Conservation (phyloP, 306 rosid species). For the Rosa rugosa region DNA sequence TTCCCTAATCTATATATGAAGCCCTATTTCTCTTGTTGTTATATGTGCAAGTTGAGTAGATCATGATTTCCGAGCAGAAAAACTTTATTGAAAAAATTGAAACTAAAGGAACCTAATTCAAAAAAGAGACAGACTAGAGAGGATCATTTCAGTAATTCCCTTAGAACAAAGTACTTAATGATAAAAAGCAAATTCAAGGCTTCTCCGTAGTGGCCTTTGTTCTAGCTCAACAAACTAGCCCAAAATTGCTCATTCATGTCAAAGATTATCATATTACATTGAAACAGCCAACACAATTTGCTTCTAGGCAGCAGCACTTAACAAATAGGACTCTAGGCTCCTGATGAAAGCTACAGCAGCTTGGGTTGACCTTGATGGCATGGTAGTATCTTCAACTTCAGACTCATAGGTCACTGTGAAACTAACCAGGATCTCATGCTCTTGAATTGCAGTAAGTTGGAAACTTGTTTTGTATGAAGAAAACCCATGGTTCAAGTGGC, state of each 20-base stretch:
- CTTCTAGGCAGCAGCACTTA: conserved; percentile 14
- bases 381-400: conserved; percentile 31
- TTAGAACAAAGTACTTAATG: not conserved
- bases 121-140: not conserved
- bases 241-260: not conserved
- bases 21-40: not conserved
- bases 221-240: not conserved
- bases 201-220: not conserved
- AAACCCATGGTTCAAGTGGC: conserved; percentile 47
- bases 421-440: conserved; percentile 43
- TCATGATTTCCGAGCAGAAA: not conserved
- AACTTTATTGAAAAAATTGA: not conserved
- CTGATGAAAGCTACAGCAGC: conserved; percentile 42
- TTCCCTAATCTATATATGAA: not conserved
- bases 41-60: not conserved
- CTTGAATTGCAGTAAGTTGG: conserved; percentile 34
- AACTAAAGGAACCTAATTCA: not conserved
- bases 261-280: not conserved
- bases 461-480: conserved; percentile 51
- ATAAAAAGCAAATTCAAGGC: not conserved
- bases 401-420: conserved; percentile 49
- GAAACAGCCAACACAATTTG: not conserved
- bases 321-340: conserved; percentile 40
- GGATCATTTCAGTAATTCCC: too few species aligned
- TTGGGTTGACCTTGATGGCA: conserved; percentile 28